Conservation (phyloP, 2,329 filamentous ascomycete genomes). For the Claviceps spartinae region DNA sequence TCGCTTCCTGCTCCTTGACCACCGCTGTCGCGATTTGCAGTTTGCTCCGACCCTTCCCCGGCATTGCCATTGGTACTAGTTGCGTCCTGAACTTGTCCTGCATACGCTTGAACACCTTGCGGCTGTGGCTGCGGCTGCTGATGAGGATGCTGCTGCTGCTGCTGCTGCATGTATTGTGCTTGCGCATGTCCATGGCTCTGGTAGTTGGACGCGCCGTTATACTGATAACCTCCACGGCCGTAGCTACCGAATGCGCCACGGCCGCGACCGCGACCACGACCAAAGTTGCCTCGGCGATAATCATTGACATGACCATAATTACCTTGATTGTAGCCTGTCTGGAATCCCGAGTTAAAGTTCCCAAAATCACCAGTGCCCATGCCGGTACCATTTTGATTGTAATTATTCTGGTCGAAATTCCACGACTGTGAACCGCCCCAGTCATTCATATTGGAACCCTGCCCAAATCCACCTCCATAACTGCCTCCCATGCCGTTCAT, state of each 20-base stretch:
- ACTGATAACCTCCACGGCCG: slow-evolving; percentile 38
- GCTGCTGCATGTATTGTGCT: slow-evolving; percentile 17
- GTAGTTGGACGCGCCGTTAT: slow-evolving; percentile 23
- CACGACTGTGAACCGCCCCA: slow-evolving; percentile 72
- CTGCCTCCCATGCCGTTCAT: slow-evolving; percentile 60
- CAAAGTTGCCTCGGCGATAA: slow-evolving; percentile 56
- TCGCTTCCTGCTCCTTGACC: slow-evolving; percentile 7
- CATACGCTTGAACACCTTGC: slow-evolving; percentile 5
- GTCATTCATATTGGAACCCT: slow-evolving; percentile 62
- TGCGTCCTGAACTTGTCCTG: slow-evolving; percentile 12
- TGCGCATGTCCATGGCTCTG: slow-evolving; percentile 20
- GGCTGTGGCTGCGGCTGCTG: background rate
- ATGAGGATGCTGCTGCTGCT: slow-evolving; percentile 1
- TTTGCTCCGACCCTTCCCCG: slow-evolving; percentile 15
- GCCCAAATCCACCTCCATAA: slow-evolving; percentile 47
- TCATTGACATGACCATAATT: slow-evolving; percentile 77
- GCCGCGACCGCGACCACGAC: slow-evolving; percentile 51
- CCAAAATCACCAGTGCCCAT: slow-evolving; percentile 72
- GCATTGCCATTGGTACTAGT: slow-evolving; percentile 7
- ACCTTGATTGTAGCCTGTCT: slow-evolving; percentile 69
- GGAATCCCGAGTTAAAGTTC: slow-evolving; percentile 63
- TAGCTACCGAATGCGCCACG: slow-evolving; percentile 45
- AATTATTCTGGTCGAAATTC: slow-evolving; percentile 81
- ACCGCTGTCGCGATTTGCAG: slow-evolving; percentile 6
- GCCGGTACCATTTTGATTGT: slow-evolving; percentile 72